A percentile compares a stretch with the other conserved stretches of the same genome.
Conservation (phyloP, 805 yeast genomes). For the Nakazawaea molendinolei region DNA sequence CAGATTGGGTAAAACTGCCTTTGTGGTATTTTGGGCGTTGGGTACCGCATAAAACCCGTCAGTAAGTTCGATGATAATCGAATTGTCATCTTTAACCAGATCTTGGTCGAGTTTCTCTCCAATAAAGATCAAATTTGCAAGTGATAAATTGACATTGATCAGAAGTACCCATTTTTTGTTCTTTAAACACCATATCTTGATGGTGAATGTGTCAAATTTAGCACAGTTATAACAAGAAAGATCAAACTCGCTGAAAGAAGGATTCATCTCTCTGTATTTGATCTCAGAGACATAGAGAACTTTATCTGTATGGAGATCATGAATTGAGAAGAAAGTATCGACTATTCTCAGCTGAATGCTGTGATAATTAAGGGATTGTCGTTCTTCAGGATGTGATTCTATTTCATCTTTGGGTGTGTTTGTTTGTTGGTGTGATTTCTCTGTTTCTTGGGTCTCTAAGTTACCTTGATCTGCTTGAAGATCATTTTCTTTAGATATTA, state of each 20-base stretch:
- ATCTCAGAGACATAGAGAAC: slow-evolving; percentile 32
- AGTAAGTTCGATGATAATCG: slow-evolving; percentile 23
- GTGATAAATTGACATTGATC: slow-evolving; percentile 19
- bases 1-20: slow-evolving; percentile 8
- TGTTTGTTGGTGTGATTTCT: too few species aligned
- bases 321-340: slow-evolving; percentile 30
- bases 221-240: slow-evolving; percentile 11
- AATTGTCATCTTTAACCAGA: slow-evolving; percentile 14
- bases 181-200: slow-evolving; percentile 18
- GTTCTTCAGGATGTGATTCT: too few species aligned
- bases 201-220: slow-evolving; percentile 11
- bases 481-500: too few species aligned
- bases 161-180: slow-evolving; percentile 20
- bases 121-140: slow-evolving; percentile 25
- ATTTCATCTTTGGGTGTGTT: too few species aligned
- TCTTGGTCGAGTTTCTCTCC: slow-evolving; percentile 23
- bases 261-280: slow-evolving; percentile 20
- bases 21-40: background rate
- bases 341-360: slow-evolving; percentile 22
- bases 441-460: too few species aligned
- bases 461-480: too few species aligned
- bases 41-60: slow-evolving; percentile 23
- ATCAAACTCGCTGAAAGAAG: slow-evolving; percentile 23
- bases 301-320: slow-evolving; percentile 18
- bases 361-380: slow-evolving; percentile 23